phyloP scores from a whole-genome alignment of 75 land plant genomes.

The Cupressus sempervirens region DNA sequence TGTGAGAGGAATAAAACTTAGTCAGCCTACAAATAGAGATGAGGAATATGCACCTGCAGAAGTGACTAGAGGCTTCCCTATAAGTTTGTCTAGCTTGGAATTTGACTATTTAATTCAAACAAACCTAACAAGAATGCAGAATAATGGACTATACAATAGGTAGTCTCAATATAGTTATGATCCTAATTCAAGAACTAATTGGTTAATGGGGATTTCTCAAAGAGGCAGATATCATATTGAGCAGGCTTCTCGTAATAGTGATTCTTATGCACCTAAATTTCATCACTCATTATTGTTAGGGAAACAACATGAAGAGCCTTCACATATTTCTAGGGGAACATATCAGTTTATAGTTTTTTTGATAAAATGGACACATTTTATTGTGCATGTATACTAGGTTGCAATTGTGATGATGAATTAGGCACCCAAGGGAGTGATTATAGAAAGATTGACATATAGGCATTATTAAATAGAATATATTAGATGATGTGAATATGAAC shows the following conservation, averaged over 20 bases:
- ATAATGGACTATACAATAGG: conserved; percentile 3
- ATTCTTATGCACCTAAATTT: background rate
- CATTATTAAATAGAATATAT: no score
- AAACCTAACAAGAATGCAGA: background rate
- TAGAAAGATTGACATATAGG: no score
- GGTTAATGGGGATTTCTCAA: conserved; percentile 6
- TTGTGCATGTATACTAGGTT: no score
- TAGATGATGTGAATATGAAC: no score
- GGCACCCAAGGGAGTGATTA: no score
- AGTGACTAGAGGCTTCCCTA: background rate
- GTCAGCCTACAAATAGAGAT: background rate
- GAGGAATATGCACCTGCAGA: background rate
- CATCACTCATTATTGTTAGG: background rate
- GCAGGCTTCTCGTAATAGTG: background rate
- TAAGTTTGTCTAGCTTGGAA: conserved; percentile 1
- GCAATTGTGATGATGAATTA: no score
- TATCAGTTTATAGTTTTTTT: no score
- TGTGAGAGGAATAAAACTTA: background rate
- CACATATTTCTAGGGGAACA: background rate
- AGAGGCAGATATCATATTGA: background rate
- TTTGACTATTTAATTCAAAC: background rate
- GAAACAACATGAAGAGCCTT: conserved; percentile 2
- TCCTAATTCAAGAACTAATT: background rate
- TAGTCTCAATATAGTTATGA: background rate
- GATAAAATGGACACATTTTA: no score